Evolutionary conservation across 129 eudicot species (phyloP).

Genomic region (Centrapalus pauciflorus): DNA sequence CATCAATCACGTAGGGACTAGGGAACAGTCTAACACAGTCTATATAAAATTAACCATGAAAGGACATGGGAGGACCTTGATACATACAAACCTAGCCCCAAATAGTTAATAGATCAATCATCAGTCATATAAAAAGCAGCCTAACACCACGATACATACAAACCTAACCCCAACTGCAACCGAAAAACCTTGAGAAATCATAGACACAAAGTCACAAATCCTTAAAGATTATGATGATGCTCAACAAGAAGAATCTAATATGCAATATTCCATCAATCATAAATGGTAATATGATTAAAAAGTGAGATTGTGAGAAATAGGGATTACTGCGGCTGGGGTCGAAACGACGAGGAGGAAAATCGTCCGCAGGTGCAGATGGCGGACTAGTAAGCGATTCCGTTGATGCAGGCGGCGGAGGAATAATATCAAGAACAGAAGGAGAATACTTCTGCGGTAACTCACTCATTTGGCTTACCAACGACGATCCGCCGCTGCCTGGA

Average conservation of each 20-base stretch:
- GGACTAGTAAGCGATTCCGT: slow-evolving; percentile 11
- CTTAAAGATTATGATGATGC: background rate
- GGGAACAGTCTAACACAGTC: background rate
- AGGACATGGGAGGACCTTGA: background rate
- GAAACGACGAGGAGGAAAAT: slow-evolving; percentile 19
- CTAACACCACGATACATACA: background rate
- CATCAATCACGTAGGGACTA: background rate
- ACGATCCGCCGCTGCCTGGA: background rate
- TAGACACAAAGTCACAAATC: background rate
- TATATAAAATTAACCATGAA: background rate
- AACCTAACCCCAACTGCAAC: background rate
- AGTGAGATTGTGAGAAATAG: background rate
- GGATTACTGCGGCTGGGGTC: slow-evolving; percentile 38
- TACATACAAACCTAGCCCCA: slow-evolving; percentile 20
- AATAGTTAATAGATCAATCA: background rate
- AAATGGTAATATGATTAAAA: background rate
- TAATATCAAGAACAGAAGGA: slow-evolving; percentile 1
- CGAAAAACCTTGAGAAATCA: background rate
- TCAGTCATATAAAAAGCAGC: slow-evolving; percentile 3
- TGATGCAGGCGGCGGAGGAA: slow-evolving; percentile 14
- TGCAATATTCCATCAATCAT: background rate
- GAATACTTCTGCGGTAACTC: slow-evolving; percentile 13
- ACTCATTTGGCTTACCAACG: slow-evolving; percentile 4
- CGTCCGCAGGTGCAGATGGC: slow-evolving; percentile 18
- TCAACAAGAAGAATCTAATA: background rate